phyloP scores from a whole-genome alignment of 1,139 yeast genomes.

The Sugiyamaella xylanicola region DNA sequence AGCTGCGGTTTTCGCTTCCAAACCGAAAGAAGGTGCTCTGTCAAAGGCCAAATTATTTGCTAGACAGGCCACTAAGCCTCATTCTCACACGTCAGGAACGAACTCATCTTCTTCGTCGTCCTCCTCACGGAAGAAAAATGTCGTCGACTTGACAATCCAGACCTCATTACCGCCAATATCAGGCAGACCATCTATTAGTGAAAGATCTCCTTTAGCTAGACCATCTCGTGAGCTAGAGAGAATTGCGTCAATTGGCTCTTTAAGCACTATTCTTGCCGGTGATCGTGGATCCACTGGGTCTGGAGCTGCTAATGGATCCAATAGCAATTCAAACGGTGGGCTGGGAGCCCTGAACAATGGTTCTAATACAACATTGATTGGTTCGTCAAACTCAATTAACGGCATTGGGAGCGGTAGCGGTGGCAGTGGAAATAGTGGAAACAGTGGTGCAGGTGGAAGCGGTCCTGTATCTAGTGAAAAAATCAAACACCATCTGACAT shows the following conservation, averaged over 20 bases:
- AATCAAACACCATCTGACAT: slow-evolving; percentile 48
- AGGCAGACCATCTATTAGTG: slow-evolving; percentile 41
- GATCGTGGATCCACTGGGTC: slow-evolving; percentile 4
- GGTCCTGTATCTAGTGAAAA: slow-evolving; percentile 28
- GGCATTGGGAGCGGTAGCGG: slow-evolving; percentile 1
- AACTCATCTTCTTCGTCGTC: slow-evolving; percentile 27
- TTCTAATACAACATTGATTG: slow-evolving; percentile 16
- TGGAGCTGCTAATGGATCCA: background rate
- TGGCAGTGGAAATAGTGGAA: background rate
- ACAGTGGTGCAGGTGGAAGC: slow-evolving; percentile 10
- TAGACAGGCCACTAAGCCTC: slow-evolving; percentile 40
- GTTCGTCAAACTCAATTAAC: slow-evolving; percentile 17
- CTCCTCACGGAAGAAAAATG: slow-evolving; percentile 32
- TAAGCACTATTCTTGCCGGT: slow-evolving; percentile 29
- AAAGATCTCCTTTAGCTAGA: slow-evolving; percentile 46
- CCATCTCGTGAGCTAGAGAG: slow-evolving; percentile 50
- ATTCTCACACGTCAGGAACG: slow-evolving; percentile 24
- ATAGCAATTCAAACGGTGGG: background rate
- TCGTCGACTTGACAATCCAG: slow-evolving; percentile 41
- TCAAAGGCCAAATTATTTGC: slow-evolving; percentile 43
- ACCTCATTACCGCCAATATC: slow-evolving; percentile 32
- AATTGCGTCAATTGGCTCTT: slow-evolving; percentile 46
- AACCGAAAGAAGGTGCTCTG: slow-evolving; percentile 38
- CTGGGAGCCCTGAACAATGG: background rate
- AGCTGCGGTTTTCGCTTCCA: slow-evolving; percentile 38